Evolutionary conservation across 1,284 basidiomycete genomes (phyloP).

Genomic region (Cutaneotrichosporon arboriforme): DNA sequence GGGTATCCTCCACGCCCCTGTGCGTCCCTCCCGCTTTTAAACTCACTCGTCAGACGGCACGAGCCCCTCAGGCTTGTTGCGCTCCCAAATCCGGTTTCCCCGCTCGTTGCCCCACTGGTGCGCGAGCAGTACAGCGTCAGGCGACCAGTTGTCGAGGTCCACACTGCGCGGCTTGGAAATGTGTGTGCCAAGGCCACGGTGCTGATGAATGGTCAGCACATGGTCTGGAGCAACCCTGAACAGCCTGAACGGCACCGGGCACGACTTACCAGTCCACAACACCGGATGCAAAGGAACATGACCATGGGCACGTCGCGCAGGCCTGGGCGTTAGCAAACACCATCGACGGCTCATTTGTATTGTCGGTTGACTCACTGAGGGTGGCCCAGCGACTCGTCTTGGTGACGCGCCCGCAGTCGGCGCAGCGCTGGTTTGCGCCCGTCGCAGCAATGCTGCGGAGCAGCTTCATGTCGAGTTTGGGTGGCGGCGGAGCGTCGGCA

Average conservation of each 20-base stretch:
- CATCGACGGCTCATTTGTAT: neutral
- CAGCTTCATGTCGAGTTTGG: conserved; percentile 14
- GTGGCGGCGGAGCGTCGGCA: neutral
- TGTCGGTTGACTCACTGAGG: conserved; percentile 30
- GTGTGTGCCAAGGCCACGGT: conserved; percentile 53
- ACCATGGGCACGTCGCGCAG: conserved; percentile 47
- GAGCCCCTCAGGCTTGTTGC: conserved; percentile 21
- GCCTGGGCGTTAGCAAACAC: conserved; percentile 20
- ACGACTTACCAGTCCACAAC: conserved; percentile 45
- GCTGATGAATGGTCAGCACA: conserved; percentile 19
- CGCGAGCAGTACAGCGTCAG: conserved; percentile 45
- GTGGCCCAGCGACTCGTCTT: conserved; percentile 46
- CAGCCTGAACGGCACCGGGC: too few relatives aligned
- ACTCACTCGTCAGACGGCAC: conserved; percentile 42
- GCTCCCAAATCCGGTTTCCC: conserved; percentile 48
- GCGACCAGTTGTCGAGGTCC: conserved; percentile 52
- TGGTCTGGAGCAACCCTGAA: too few relatives aligned
- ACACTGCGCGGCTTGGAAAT: conserved; percentile 51
- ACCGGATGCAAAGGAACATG: conserved; percentile 53
- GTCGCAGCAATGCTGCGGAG: conserved; percentile 9
- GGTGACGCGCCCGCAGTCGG: conserved; percentile 49
- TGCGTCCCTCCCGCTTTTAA: neutral
- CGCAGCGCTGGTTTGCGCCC: conserved; percentile 46
- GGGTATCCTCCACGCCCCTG: neutral
- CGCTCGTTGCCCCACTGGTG: conserved; percentile 47